Evolutionary conservation across 2,329 filamentous ascomycete genomes (phyloP).

Genomic region (Fonsecaea multimorphosa): DNA sequence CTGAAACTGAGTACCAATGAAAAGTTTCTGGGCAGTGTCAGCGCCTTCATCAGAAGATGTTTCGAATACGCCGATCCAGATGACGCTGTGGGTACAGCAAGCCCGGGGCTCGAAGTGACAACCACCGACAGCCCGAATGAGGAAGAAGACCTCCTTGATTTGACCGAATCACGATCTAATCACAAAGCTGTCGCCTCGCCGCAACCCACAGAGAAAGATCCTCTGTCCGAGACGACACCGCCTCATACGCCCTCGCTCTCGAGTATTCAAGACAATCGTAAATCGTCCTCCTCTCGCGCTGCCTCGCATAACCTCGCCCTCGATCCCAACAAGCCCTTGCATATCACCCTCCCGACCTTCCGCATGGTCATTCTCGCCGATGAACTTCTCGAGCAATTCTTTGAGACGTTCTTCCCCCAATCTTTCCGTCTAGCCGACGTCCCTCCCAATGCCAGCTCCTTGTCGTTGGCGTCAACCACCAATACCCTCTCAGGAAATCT

Average conservation of each 20-base stretch:
- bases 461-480: slow-evolving; percentile 42
- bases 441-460: slow-evolving; percentile 53
- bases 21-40: slow-evolving; percentile 88
- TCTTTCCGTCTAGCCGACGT: slow-evolving; percentile 84
- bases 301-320: slow-evolving; percentile 84
- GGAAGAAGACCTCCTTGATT: slow-evolving; percentile 51
- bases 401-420: slow-evolving; percentile 91
- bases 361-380: slow-evolving; percentile 98
- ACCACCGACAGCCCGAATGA: slow-evolving; percentile 12
- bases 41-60: slow-evolving; percentile 91
- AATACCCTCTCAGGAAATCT: slow-evolving; percentile 69
- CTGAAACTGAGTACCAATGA: slow-evolving; percentile 72
- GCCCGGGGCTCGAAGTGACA: slow-evolving; percentile 51
- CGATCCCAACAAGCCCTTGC: slow-evolving; percentile 88
- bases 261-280: slow-evolving; percentile 12
- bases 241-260: slow-evolving; percentile 28
- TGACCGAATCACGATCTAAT: slow-evolving; percentile 46
- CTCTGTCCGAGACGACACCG: slow-evolving; percentile 36
- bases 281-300: slow-evolving; percentile 46
- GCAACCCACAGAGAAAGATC: slow-evolving; percentile 33
- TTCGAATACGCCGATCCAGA: slow-evolving; percentile 98
- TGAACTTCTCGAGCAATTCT: slow-evolving; percentile 94
- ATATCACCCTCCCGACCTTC: slow-evolving; percentile 97
- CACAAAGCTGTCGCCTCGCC: slow-evolving; percentile 38
- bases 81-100: slow-evolving; percentile 69